Conservation (phyloP, 2,329 filamentous ascomycete genomes). For the Stagonosporopsis rhizophila region DNA sequence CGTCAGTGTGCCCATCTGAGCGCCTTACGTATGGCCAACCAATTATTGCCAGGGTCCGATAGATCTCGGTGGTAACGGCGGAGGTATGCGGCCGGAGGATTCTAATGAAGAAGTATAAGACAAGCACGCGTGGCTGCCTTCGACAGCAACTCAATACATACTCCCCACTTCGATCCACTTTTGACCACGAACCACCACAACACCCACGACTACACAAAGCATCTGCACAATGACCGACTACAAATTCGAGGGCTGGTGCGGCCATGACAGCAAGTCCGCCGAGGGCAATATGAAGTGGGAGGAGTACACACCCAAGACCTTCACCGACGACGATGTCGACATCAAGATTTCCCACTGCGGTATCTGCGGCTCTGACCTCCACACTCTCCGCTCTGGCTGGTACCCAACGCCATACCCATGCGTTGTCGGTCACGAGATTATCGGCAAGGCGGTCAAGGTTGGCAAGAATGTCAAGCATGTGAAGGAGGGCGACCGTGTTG, state of each 20-base stretch:
- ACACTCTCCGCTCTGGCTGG: constrained; percentile 51
- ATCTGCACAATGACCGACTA: constrained; percentile 27
- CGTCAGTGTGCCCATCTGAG: constrained; percentile 5
- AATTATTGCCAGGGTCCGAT: neutral
- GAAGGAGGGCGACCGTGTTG: constrained; percentile 66
- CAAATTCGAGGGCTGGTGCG: constrained; percentile 64
- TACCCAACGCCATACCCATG: constrained; percentile 47
- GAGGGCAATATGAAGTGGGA: constrained; percentile 64
- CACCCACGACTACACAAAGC: neutral
- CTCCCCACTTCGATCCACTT: neutral
- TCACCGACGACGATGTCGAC: constrained; percentile 71
- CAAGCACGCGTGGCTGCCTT: neutral
- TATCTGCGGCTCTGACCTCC: constrained; percentile 46
- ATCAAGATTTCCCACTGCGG: constrained; percentile 52
- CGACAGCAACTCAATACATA: neutral
- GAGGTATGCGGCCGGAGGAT: neutral
- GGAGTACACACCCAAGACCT: constrained; percentile 52
- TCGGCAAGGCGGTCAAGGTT: constrained; percentile 49
- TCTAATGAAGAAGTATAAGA: constrained; percentile 2
- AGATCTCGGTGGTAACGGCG: constrained; percentile 5
- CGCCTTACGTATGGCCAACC: constrained; percentile 2
- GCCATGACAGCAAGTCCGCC: constrained; percentile 56
- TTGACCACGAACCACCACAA: neutral
- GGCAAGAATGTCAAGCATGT: constrained; percentile 58
- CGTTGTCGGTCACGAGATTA: constrained; percentile 52